Evolutionary conservation across 768 basidiomycete genomes (phyloP).

Genomic region (Amanita subjunquillea): DNA sequence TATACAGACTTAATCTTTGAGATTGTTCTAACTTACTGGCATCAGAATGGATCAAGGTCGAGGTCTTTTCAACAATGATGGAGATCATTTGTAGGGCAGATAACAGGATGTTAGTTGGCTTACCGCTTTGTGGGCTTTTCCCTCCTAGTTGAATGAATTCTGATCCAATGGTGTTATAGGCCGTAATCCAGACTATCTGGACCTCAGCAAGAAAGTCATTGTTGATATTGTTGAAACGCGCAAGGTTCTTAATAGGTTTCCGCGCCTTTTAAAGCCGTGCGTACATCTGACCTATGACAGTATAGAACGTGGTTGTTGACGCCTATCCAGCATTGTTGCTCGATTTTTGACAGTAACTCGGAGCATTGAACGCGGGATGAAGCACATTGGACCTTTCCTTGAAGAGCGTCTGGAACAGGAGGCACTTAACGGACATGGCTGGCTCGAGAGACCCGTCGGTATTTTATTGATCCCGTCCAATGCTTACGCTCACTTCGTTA

Average conservation of each 20-base stretch:
- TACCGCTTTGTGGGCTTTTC: slow-evolving; percentile 13
- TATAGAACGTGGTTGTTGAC: not conserved
- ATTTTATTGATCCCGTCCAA: not conserved
- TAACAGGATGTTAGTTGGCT: slow-evolving; percentile 16
- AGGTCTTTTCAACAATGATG: slow-evolving; percentile 9
- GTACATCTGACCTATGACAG: not conserved
- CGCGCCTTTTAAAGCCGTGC: slow-evolving; percentile 16
- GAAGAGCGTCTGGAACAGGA: slow-evolving; percentile 15
- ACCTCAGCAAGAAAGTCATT: slow-evolving; percentile 10
- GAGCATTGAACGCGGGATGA: slow-evolving; percentile 7
- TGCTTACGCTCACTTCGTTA: not conserved
- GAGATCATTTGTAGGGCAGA: slow-evolving; percentile 14
- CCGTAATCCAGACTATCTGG: slow-evolving; percentile 12
- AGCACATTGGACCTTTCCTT: slow-evolving; percentile 18
- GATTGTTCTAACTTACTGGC: not conserved
- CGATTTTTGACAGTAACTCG: slow-evolving; percentile 8
- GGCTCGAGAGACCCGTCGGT: slow-evolving; percentile 20
- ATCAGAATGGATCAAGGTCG: slow-evolving; percentile 10
- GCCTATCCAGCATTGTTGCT: slow-evolving; percentile 9
- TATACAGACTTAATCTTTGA: not conserved
- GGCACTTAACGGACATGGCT: slow-evolving; percentile 15
- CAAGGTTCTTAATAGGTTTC: slow-evolving; percentile 14
- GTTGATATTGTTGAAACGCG: slow-evolving; percentile 10
- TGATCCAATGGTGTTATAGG: slow-evolving; percentile 8
- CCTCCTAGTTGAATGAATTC: not conserved